Evolutionary conservation across 1,139 yeast species (phyloP).

Genomic region (Zygoascus meyerae): DNA sequence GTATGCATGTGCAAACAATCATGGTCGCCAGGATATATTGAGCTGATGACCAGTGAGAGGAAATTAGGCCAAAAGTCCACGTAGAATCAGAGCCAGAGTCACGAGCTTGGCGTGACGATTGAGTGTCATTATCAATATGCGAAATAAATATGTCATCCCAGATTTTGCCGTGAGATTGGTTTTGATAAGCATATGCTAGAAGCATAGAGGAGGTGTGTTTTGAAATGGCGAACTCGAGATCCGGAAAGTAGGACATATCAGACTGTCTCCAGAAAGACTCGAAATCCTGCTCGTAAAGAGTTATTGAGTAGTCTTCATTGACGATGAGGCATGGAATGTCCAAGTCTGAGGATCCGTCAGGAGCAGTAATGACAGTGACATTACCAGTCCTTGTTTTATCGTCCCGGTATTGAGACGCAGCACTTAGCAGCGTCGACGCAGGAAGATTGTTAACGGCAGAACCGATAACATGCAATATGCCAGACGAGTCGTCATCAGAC

Average conservation of each 20-base stretch:
- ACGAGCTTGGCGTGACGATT: no score
- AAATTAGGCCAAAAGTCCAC: no score
- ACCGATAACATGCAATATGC: conserved; percentile 5
- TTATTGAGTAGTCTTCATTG: conserved; percentile 4
- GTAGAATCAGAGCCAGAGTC: no score
- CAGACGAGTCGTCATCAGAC: conserved; percentile 14
- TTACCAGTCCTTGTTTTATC: neutral
- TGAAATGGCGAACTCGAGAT: neutral
- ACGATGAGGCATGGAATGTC: conserved; percentile 2
- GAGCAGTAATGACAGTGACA: neutral
- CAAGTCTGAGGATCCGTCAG: neutral
- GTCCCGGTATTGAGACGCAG: neutral
- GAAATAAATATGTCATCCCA: conserved; percentile 8
- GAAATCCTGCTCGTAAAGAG: conserved; percentile 1
- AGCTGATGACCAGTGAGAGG: neutral
- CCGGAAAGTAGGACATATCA: neutral
- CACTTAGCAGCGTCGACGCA: no score
- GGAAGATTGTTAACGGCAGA: neutral
- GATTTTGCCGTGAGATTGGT: neutral
- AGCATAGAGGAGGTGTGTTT: conserved; percentile 1
- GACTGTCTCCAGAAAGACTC: neutral
- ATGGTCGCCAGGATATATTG: neutral
- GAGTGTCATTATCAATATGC: neutral
- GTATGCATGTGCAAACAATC: conserved; percentile 13
- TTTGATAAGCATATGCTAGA: conserved; percentile 4